Percentiles rank a stretch among this genome's conserved stretches.
Evolutionary conservation across 176 grass and related monocot genomes (phyloP).

Genomic region (Aechmea fasciata): DNA sequence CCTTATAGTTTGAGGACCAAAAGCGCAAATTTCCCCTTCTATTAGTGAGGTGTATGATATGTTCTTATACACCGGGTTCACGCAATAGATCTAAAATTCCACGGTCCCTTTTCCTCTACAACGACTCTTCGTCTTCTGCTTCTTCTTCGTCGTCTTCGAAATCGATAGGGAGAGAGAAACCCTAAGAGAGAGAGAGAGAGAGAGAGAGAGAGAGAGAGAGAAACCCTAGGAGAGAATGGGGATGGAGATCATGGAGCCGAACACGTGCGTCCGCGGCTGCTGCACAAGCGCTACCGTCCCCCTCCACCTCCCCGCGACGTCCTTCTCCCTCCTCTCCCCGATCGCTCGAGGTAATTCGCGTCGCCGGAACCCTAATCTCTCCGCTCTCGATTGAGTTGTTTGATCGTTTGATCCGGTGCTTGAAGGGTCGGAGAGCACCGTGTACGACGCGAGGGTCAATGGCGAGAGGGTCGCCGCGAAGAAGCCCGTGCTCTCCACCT

Average conservation of each 20-base stretch:
- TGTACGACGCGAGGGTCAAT: constrained; percentile 63
- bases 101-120: no score
- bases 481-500: constrained; percentile 81
- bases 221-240: constrained; percentile 19
- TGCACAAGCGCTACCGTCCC: constrained; percentile 71
- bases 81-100: no score
- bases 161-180: no score
- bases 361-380: neutral
- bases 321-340: constrained; percentile 69
- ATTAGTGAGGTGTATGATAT: no score
- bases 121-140: no score
- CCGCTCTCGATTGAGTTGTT: neutral
- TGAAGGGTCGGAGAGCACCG: constrained; percentile 84
- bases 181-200: neutral
- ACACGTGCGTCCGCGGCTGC: constrained; percentile 84
- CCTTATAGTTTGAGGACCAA: no score
- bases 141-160: no score
- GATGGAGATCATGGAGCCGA: constrained; percentile 42
- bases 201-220: neutral
- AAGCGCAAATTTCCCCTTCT: no score
- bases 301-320: constrained; percentile 54
- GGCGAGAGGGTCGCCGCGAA: constrained; percentile 61
- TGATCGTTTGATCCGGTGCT: neutral
- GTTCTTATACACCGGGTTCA: no score
- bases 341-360: constrained; percentile 57